Evolutionary conservation across 73 alveolate species (phyloP).

Genomic region (Paramecium primaurelia): DNA sequence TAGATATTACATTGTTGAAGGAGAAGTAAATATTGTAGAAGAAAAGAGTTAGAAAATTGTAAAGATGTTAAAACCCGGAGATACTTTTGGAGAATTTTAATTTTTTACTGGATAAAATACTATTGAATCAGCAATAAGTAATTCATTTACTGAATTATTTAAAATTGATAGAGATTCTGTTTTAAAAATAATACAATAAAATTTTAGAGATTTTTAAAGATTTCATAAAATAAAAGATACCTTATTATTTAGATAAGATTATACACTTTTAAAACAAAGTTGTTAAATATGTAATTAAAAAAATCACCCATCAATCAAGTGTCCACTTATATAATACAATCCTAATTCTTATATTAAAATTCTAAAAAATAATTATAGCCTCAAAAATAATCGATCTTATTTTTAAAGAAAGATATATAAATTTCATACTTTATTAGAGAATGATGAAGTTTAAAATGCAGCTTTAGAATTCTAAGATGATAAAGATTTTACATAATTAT

Average conservation of each 20-base stretch:
- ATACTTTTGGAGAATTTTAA: conserved; percentile 19
- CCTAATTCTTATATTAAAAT: not conserved
- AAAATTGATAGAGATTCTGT: conserved; percentile 9
- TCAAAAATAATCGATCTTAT: not conserved
- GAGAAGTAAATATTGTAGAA: not conserved
- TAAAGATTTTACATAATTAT: not conserved
- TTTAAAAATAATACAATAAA: not conserved
- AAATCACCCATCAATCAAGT: not conserved
- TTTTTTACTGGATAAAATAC: conserved; percentile 31
- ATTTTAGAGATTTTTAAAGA: conserved; percentile 20
- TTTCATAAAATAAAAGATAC: conserved; percentile 8
- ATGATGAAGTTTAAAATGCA: not conserved
- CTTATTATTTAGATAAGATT: not conserved
- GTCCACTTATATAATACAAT: not conserved
- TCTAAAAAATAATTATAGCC: not conserved
- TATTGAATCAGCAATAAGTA: not conserved
- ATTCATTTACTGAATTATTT: not conserved
- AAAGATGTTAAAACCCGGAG: not conserved
- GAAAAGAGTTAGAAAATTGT: not conserved
- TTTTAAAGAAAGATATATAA: not conserved
- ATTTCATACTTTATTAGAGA: not conserved
- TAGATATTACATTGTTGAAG: not conserved
- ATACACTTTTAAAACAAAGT: not conserved
- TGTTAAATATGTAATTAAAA: not conserved
- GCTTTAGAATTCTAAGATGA: not conserved